Base-by-base conservation (phyloP, 352 stramenopile species). In the Elongisporangium senticosum region DNA sequence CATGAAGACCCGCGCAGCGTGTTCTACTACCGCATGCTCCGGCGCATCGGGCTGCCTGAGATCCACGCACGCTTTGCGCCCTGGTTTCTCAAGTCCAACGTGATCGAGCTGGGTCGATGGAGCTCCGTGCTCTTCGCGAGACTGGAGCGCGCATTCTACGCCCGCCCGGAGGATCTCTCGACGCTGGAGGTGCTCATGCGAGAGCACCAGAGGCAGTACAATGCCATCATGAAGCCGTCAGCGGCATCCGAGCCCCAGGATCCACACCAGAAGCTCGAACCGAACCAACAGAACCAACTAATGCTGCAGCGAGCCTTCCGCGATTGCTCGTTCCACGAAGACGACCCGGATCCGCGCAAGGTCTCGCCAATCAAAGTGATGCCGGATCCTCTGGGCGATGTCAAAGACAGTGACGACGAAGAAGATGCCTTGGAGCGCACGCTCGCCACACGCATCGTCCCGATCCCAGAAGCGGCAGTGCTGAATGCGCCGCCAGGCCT, bases 21-120 rank as follows among this genome's bases (percentile, higher is more conserved):
- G 23, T 89, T 88, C 51, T 91, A 91, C 64, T 89, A 87, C 58
- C 69, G 72, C 56, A 91, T 91, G 81, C 74, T 91, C 39, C 81
- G 79, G 7, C 81, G 81, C 33, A 70, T 87, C 5, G 81, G 81
- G 3, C 65, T 91, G 5, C 81, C 79, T 3, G 77, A 88, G 58
- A 65, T 89, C 11, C 81, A 91, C 72, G 79, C 81, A 47, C 81
- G 77, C 17, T 91, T 86, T 49, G 81, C 79, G 24, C 81, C 81
- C 28, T 91, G 79, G 81, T 91, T 91, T 56, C 68, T 89, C 60
- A 89, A 91, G 65, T 87, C 81, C 11, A 72, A 87, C 47, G 74
- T 87, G 57, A 74, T 91, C 61, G 60, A 74, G 49, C 67, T 91
- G n/a, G 85, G 75, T 26, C 78, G 80, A 14, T 88, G 78, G 74